Evolutionary conservation across 192 early-diverging fungal genomes (phyloP), one percentile per base, ranked within the genome.

Genomic region (Coemansia sp.): DNA sequence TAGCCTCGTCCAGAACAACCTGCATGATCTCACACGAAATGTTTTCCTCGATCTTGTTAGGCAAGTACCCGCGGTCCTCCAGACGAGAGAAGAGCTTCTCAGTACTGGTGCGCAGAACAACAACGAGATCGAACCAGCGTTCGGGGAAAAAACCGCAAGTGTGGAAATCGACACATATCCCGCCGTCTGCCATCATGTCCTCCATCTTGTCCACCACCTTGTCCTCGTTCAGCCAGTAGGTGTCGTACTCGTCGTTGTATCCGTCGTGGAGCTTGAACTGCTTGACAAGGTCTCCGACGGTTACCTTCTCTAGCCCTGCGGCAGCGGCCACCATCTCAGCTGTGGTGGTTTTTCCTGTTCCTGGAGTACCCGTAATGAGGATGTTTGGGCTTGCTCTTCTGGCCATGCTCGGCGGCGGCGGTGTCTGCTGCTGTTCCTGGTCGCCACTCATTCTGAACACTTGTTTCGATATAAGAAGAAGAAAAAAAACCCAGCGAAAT

Each of bases 1-100:
- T 77, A 6, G 97, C 95, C 54, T 95, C 96, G 50, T 95, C 93
- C 58, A 94, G 79, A 16, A 96, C 91, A 6, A 98, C 90, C 83
- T 96, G 93, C 93, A 97, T 95, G 76, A 99, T 99, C 81, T 99
- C 97, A 83, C 93, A 93, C 69, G 94, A 92, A 68, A 97, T 87
- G 65, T 99, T 99, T 76, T 99, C 95, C 16, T 87, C 76, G 56
- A 98, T 88, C 81, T 99, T 99, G 66, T 89, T 89, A 38, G 77
- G 69, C 64, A 86, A 84, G 75, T 99, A 96, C 44, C 88, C 88
- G 70, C 95, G 86, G 38, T 84, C 83, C 60, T 89, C 86, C 69
- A 99, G 85, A 32, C 97, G 88, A 59, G 87, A 87, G 65, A 91
- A 98, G 55, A 99, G 84, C 16, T 88, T 79, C 60, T 70, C 74